Evolutionary conservation across 768 basidiomycete genomes (phyloP).

Genomic region (Leccinellum albellum): DNA sequence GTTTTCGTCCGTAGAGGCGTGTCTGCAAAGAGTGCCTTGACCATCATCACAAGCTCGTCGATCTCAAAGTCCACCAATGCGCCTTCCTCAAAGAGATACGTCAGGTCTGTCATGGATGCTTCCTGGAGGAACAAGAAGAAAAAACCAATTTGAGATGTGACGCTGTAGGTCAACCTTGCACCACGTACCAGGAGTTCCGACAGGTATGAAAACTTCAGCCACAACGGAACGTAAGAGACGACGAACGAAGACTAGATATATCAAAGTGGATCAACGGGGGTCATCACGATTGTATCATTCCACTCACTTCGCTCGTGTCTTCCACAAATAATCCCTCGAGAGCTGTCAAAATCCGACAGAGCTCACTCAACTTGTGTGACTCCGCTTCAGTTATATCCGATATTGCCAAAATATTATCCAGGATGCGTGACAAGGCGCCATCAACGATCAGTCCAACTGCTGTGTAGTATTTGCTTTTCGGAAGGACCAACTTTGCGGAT

Average conservation of each 20-base stretch:
- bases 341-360: conserved; percentile 74
- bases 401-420: conserved; percentile 70
- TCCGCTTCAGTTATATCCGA: conserved; percentile 87
- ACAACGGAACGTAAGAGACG: conserved; percentile 82
- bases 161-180: conserved; percentile 7
- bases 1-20: conserved; percentile 76
- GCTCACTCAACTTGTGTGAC: conserved; percentile 76
- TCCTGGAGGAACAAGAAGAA: conserved; percentile 49
- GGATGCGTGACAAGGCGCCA: conserved; percentile 58
- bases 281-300: background rate
- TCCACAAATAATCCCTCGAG: conserved; percentile 80
- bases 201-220: conserved; percentile 94
- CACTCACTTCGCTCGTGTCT: conserved; percentile 52
- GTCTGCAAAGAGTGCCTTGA: conserved; percentile 86
- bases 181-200: conserved; percentile 79
- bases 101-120: conserved; percentile 87
- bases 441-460: conserved; percentile 72
- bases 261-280: background rate
- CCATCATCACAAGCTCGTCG: conserved; percentile 76
- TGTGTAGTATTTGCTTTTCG: conserved; percentile 68
- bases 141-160: conserved; percentile 1
- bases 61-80: conserved; percentile 86
- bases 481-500: conserved; percentile 52
- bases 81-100: conserved; percentile 88
- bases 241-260: conserved; percentile 63